Percentiles rank a stretch among this genome's conserved stretches.
Conservation (phyloP, 202 grass and related monocot genomes). For the Zizania palustris region DNA sequence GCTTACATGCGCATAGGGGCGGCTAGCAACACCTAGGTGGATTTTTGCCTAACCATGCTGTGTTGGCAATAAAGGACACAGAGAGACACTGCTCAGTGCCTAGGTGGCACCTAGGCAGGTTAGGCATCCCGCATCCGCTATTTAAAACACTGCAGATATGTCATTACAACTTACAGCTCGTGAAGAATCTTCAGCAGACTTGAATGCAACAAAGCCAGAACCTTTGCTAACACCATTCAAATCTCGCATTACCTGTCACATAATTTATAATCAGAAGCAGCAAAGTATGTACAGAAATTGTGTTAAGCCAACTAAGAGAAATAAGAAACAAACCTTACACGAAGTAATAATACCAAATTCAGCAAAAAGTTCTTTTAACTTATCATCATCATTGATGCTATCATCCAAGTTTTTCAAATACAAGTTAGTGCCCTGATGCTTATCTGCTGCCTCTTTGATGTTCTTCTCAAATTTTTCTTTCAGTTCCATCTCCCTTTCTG, state of each 20-base stretch:
- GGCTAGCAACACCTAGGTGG: too few relatives aligned
- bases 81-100: too few relatives aligned
- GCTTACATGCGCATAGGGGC: too few relatives aligned
- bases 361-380: slow-evolving; percentile 50
- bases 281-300: neutral
- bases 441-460: slow-evolving; percentile 53
- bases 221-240: slow-evolving; percentile 57
- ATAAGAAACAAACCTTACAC: slow-evolving; percentile 50
- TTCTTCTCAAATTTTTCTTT: slow-evolving; percentile 55
- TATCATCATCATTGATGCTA: slow-evolving; percentile 49
- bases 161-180: slow-evolving; percentile 39
- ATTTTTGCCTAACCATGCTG: too few relatives aligned
- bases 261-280: neutral
- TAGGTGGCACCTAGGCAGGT: too few relatives aligned
- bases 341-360: slow-evolving; percentile 51
- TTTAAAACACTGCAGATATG: too few relatives aligned
- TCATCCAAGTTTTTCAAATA: slow-evolving; percentile 58
- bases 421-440: slow-evolving; percentile 52
- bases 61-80: too few relatives aligned
- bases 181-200: slow-evolving; percentile 51
- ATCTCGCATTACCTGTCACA: slow-evolving; percentile 46
- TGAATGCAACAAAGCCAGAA: slow-evolving; percentile 61
- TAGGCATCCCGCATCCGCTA: too few relatives aligned
- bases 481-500: slow-evolving; percentile 53
- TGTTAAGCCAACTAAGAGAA: neutral